Percentiles rank a stretch among this genome's conserved stretches.
Conservation (phyloP, 2,329 filamentous ascomycete species). For the Trichoderma guizhouense region DNA sequence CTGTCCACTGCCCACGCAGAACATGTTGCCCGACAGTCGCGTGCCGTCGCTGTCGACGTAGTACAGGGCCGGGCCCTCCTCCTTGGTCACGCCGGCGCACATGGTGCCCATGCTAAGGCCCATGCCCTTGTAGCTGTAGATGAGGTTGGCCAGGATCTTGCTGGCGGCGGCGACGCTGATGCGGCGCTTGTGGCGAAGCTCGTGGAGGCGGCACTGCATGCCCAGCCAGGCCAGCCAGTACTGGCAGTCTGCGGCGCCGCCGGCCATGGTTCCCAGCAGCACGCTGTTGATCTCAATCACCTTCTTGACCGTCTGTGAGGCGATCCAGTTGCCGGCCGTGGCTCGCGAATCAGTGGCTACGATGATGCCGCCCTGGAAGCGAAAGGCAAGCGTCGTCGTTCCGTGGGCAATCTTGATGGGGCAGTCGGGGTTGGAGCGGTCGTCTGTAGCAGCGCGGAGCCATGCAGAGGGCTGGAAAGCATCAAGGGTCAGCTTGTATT, state of each 20-base stretch:
- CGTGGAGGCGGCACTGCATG: constrained; percentile 98
- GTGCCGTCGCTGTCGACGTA: constrained; percentile 97
- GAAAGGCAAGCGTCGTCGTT: constrained; percentile 95
- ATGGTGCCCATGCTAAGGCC: constrained; percentile 99
- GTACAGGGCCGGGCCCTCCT: constrained; percentile 96
- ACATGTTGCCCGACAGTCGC: constrained; percentile 86
- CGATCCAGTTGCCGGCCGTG: constrained; percentile 98
- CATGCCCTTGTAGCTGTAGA: constrained; percentile 99
- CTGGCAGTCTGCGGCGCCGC: constrained; percentile 97
- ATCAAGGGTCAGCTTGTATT: neutral
- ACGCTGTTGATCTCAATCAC: constrained; percentile 97
- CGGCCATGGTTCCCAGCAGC: constrained; percentile 95
- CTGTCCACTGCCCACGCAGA: constrained; percentile 97
- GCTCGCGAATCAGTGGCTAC: constrained; percentile 97
- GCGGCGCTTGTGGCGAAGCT: constrained; percentile 97
- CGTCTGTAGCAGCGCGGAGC: constrained; percentile 95
- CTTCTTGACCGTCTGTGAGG: constrained; percentile 99
- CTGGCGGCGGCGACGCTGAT: constrained; percentile 96
- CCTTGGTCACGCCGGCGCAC: constrained; percentile 93
- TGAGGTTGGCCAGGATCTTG: constrained; percentile 97
- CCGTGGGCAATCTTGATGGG: constrained; percentile 99
- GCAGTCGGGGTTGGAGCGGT: constrained; percentile 92
- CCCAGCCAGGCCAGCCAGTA: constrained; percentile 99
- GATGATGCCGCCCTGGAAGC: constrained; percentile 97
- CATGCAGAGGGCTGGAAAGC: constrained; percentile 75